Evolutionary conservation across 2,329 filamentous ascomycete species (phyloP), one percentile per base, ranked within the genome.

Genomic region (Balansia obtecta): DNA sequence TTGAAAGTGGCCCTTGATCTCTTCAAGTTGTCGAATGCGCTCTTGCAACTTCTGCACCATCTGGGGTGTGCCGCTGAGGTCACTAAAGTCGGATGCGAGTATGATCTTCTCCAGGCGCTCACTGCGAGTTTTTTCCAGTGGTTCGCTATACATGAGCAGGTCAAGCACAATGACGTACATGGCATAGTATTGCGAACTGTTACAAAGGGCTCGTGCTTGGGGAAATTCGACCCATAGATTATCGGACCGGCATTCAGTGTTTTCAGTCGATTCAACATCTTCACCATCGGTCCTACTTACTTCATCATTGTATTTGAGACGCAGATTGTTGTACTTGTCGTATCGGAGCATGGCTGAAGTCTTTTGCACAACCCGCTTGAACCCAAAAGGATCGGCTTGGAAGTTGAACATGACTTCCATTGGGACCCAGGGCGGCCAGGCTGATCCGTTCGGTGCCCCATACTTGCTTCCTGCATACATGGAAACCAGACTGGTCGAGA

Each of bases 391-490:
- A 65, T 95, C 90, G 6, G 86, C 78, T 56, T 91, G 75, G 66
- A 96, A 98, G 66, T 97, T 90, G 61, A 95, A 96, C 85, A 98
- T 96, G 59, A 95, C 88, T 68, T 99, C 93, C 71, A 98, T 85
- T 0, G 93, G 93, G 45, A 97, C 88, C 93, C 93, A 99, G 0
- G 93, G 93, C 11, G 93, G 93, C 93, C 94, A 99, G 15, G 87
- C 83, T 3, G 89, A 88, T 10, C 88, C 88, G 37, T 79, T 76
- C 40, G 87, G 82, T 32, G 89, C 85, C 38, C 94, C 94, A 61
- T 98, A 98, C 53, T 83, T 85, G 66, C 91, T 95, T 49, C 89
- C 91, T 20, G 91, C 90, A 64, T 98, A 97, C 74, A 95, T 85
- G 49, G 93, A 89, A 49, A 96, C 76, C 55, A 94, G 80, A 54